Base-by-base conservation (phyloP, 768 basidiomycete genomes). In the Trametes cingulata region DNA sequence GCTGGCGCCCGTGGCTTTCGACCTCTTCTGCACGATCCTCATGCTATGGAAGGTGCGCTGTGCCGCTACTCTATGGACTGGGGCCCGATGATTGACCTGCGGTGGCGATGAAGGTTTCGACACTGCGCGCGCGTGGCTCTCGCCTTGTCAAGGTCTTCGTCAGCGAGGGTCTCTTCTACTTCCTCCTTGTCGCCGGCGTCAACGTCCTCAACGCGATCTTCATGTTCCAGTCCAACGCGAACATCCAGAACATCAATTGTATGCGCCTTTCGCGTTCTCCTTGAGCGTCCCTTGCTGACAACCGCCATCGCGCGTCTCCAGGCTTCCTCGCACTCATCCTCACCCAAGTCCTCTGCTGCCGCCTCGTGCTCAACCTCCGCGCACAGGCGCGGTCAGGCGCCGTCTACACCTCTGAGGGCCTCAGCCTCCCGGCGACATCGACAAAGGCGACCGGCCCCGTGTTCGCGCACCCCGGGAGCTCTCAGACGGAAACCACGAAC, bases 171-270 rank as follows among this genome's bases (percentile, higher is more conserved):
- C 47, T 57, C 36, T 49, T 57, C 47, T 57, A 57, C 56, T 57
- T 57, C 47, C 27, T 57, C 47, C 37, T 50, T 12, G 56, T 57
- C 15, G 37, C 56, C 19, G 47, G 39, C 12, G 56, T 57, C 47
- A 57, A 57, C 56, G 47, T 57, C 47, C 56, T 57, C 19, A 57
- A 57, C 47, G 56, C 56, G 25, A 57, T 57, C 25, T 57, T 57
- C 47, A 57, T 57, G 56, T 57, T 57, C 56, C 56, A 57, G 22
- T 49, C 47, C 24, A 49, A 57, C 56, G 56, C 39, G 27, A 57
- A 49, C 56, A 57, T 57, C 39, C 56, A 57, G 27, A 57, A 57
- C 56, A 57, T 57, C 56, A 57, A 57, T 14, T 41, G 56, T 56
- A 13, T n/a, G n/a, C 45, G 54, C 39, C 33, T 33, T 5, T 33